Evolutionary conservation across 139 green algal species (phyloP).

Genomic region (Chlorella sp.): DNA sequence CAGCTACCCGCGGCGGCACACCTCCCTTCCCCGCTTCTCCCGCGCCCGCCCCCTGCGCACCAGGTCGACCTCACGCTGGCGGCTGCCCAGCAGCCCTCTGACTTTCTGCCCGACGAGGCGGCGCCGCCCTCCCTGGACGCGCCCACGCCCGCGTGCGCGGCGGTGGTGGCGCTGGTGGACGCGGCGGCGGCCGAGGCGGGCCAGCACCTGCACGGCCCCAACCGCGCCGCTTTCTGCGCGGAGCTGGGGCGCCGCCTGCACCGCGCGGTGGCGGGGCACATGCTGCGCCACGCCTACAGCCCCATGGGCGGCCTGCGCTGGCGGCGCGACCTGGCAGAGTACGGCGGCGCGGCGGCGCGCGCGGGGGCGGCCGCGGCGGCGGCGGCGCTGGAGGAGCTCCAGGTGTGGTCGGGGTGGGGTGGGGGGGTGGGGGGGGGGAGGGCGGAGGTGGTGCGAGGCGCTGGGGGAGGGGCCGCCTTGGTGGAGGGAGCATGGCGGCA

Average conservation of each 20-base stretch:
- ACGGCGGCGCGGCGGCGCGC: conserved; percentile 39
- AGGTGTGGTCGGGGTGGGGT: conserved; percentile 26
- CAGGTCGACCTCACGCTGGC: conserved; percentile 58
- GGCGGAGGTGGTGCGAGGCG: too few species aligned
- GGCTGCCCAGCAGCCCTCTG: conserved; percentile 53
- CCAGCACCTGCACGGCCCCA: conserved; percentile 54
- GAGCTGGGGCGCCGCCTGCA: conserved; percentile 44
- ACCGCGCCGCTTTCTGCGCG: conserved; percentile 48
- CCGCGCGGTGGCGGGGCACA: conserved; percentile 52
- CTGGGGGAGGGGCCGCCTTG: too few species aligned
- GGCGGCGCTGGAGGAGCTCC: conserved; percentile 43
- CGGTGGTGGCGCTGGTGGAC: conserved; percentile 46
- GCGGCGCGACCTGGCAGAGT: conserved; percentile 73
- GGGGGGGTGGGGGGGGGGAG: not conserved
- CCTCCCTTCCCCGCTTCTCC: too few species aligned
- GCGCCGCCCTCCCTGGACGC: conserved; percentile 45
- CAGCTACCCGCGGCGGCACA: too few species aligned
- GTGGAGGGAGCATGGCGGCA: too few species aligned
- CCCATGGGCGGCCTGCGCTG: conserved; percentile 67
- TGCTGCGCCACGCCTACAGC: conserved; percentile 61
- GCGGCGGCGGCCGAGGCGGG: conserved; percentile 31
- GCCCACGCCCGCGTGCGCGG: conserved; percentile 59
- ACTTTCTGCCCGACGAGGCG: conserved; percentile 60
- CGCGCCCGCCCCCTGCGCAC: not conserved
- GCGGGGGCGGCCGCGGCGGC: conserved; percentile 25